Percentiles rank a stretch among this genome's conserved stretches.
Evolutionary conservation across 768 basidiomycete genomes (phyloP).

Genomic region (Lyophyllum shimeji): DNA sequence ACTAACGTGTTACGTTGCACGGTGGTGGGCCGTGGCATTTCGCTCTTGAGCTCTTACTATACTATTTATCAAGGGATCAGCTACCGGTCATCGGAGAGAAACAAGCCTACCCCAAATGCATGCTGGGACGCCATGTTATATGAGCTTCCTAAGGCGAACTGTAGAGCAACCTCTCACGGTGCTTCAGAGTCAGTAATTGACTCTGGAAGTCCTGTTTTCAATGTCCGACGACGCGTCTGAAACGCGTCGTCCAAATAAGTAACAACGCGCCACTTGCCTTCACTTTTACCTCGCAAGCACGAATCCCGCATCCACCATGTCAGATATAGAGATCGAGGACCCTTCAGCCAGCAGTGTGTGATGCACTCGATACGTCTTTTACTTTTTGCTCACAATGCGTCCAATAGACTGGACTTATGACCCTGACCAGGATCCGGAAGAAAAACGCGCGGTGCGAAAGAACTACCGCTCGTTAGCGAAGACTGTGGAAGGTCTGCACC

Average conservation of each 20-base stretch:
- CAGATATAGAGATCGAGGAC: constrained; percentile 31
- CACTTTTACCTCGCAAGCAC: neutral
- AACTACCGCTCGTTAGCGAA: constrained; percentile 69
- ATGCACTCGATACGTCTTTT: neutral
- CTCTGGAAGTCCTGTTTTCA: too few species aligned
- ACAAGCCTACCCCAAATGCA: constrained; percentile 17
- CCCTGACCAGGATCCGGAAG: constrained; percentile 82
- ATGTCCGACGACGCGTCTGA: constrained; percentile 11
- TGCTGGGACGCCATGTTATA: constrained; percentile 16
- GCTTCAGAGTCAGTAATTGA: neutral
- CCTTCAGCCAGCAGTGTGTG: constrained; percentile 4
- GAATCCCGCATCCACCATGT: constrained; percentile 20
- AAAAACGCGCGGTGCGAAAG: constrained; percentile 72
- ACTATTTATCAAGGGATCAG: constrained; percentile 38
- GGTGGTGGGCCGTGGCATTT: constrained; percentile 66
- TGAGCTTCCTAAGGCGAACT: neutral
- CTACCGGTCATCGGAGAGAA: neutral
- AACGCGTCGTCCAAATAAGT: constrained; percentile 13
- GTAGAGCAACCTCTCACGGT: too few species aligned
- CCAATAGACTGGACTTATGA: constrained; percentile 55
- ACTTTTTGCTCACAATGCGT: neutral
- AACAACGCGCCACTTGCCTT: constrained; percentile 10
- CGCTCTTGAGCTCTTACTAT: constrained; percentile 67
- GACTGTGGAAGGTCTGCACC: constrained; percentile 59
- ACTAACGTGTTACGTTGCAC: constrained; percentile 41